These are phyloP conservation scores for Helicosporidium sp. DNA, from an alignment of 139 green algal species.

Conservation along the genomic window DNA sequence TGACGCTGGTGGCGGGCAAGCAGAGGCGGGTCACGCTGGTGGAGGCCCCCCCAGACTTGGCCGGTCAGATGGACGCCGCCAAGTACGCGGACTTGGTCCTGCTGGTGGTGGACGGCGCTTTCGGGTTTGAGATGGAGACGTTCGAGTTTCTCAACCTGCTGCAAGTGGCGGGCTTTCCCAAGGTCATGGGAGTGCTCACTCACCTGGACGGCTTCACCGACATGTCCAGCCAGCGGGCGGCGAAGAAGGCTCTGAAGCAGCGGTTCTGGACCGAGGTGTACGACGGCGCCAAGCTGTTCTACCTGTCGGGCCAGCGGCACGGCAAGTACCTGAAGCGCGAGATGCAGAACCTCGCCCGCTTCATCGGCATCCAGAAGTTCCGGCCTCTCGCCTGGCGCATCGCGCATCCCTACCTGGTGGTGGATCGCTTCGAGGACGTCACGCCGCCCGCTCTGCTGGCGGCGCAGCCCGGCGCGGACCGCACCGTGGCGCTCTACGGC, in stretches of 20 bases:
- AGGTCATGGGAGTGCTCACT: slow-evolving; percentile 98
- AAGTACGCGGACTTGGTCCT: slow-evolving; percentile 96
- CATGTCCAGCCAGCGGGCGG: slow-evolving; percentile 61
- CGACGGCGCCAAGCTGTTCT: slow-evolving; percentile 94
- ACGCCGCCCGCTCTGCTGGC: slow-evolving; percentile 38
- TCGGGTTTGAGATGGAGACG: slow-evolving; percentile 99
- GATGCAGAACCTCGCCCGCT: slow-evolving; percentile 84
- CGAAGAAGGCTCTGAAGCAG: slow-evolving; percentile 84
- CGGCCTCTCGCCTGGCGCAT: slow-evolving; percentile 79
- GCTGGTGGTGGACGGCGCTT: slow-evolving; percentile 79
- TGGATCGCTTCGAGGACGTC: slow-evolving; percentile 70
- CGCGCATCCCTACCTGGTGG: slow-evolving; percentile 73
- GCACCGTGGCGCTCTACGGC: slow-evolving; percentile 76
- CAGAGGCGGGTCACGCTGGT: slow-evolving; percentile 78
- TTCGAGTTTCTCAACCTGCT: slow-evolving; percentile 98
- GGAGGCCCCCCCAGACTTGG: slow-evolving; percentile 55
- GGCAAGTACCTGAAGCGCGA: slow-evolving; percentile 68
- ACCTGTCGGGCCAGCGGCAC: slow-evolving; percentile 72
- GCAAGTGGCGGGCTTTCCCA: slow-evolving; percentile 83
- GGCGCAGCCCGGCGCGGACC: slow-evolving; percentile 55
- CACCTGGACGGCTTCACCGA: slow-evolving; percentile 89
- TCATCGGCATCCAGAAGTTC: slow-evolving; percentile 82
- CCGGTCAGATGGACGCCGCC: slow-evolving; percentile 70
- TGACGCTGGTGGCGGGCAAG: slow-evolving; percentile 86
- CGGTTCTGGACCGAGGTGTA: slow-evolving; percentile 96